Evolutionary conservation across 2,329 filamentous ascomycete genomes (phyloP), one percentile per base, ranked within the genome.

Genomic region (Drechslerella stenobrocha): DNA sequence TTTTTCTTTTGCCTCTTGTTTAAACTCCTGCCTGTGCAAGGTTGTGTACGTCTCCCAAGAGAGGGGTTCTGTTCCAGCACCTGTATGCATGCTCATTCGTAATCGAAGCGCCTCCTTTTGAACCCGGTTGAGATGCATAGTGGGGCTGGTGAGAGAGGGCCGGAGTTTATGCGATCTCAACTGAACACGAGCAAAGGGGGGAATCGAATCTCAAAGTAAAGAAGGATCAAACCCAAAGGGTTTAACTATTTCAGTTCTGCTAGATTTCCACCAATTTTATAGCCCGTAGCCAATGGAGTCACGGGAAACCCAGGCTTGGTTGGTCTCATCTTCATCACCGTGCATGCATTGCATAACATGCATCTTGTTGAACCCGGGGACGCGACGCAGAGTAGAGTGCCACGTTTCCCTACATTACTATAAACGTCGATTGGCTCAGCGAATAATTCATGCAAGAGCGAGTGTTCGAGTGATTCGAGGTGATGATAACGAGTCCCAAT

Each of bases 101-200:
- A 67, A 67, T 67, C 44, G 63, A 60, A 56, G 63, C 63, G 55
- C 53, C 59, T 64, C 52, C 28, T 35, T 47, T 53, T 28, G 11
- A 13, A 18, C 18, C 13, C 22, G 30, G 51, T 42, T 18, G 20
- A 24, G 40, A 30, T 13, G 26, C 42, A 50, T 35, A 53, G 61
- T 66, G 52, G 61, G 48, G 59, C 30, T 34, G 46, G 44, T 7
- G 15, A 30, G 20, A 7, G 44, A 5, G 7, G 15, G 44, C 22
- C 22, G 44, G 28, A 47, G 37, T 42, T 42, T 42, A 42, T 20
- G 37, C 37, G 37, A 20, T 20, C 6, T 30, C 11, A 5, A 11
- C 11, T 5, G 28, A 30, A 11, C 5, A 11, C 11, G 28, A 30
- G 28, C 28, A 11, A 30, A 30, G 28, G 28, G 28, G 28, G 28